Conservation (phyloP, 2,329 filamentous ascomycete genomes). For the Pseudogymnoascus sp. region DNA sequence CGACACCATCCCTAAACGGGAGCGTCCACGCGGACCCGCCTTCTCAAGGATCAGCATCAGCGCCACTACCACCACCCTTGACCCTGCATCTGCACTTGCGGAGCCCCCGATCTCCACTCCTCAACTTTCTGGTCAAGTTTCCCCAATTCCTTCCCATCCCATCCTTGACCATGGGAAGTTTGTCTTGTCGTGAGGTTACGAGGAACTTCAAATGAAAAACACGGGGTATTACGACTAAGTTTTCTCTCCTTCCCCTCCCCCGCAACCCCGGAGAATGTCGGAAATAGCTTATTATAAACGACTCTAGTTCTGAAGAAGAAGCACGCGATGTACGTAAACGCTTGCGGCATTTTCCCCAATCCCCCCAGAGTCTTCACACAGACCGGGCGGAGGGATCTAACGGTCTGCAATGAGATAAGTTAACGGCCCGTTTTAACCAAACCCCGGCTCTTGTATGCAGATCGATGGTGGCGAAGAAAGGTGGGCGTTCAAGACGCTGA, state of each 20-base stretch:
- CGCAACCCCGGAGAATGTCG: not conserved
- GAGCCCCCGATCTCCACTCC: not conserved
- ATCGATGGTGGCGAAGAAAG: not conserved
- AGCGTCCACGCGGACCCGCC: not conserved
- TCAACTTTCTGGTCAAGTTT: not conserved
- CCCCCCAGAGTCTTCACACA: not conserved
- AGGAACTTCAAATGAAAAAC: not conserved
- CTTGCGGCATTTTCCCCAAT: not conserved
- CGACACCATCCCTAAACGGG: not conserved
- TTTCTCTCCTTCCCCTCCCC: not conserved
- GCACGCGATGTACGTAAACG: not conserved
- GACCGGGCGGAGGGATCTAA: not conserved
- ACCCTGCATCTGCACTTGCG: not conserved
- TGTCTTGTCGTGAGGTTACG: too few species aligned
- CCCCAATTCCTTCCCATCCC: not conserved
- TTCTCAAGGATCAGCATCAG: not conserved
- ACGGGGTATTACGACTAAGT: not conserved
- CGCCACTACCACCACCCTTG: not conserved
- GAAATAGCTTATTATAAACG: not conserved
- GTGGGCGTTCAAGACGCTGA: not conserved
- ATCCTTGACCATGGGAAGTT: too few species aligned
- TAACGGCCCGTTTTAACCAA: not conserved
- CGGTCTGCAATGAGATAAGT: not conserved
- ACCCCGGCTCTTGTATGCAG: not conserved
- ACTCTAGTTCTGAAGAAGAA: not conserved